Evolutionary conservation across 2,329 filamentous ascomycete species (phyloP).

Genomic region (Colletotrichum falcatum): DNA sequence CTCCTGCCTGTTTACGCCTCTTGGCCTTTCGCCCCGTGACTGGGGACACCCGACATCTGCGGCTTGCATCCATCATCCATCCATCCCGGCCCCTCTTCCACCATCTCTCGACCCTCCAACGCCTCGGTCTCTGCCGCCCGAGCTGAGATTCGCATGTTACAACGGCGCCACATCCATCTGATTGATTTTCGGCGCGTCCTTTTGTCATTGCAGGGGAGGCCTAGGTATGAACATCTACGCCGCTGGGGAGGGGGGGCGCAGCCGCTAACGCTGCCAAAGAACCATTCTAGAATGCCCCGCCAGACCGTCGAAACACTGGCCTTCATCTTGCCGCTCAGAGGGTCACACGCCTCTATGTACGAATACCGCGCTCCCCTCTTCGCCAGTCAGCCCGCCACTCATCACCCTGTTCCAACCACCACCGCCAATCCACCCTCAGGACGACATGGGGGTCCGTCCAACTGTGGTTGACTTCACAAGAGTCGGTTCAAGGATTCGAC

Average conservation of each 20-base stretch:
- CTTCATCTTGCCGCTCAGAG: not conserved
- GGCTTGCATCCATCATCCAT: not conserved
- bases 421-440: not conserved
- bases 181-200: constrained; percentile 12
- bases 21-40: constrained; percentile 1
- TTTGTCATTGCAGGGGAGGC: not conserved
- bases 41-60: not conserved
- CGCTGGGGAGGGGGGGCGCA: constrained; percentile 6
- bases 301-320: constrained; percentile 5
- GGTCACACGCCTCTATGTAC: no score
- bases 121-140: not conserved
- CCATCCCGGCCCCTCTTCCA: not conserved
- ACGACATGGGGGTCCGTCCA: not conserved
- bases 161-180: not conserved
- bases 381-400: constrained; percentile 2
- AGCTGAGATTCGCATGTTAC: not conserved
- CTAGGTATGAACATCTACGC: no score
- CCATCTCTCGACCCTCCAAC: not conserved
- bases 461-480: not conserved
- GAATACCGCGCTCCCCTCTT: no score
- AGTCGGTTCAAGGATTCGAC: not conserved
- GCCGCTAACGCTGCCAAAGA: constrained; percentile 19
- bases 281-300: constrained; percentile 39
- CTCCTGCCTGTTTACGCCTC: constrained; percentile 17
- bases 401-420: constrained; percentile 8